phyloP scores from a whole-genome alignment of 805 yeast species.

The Wickerhamomyces bovis region DNA sequence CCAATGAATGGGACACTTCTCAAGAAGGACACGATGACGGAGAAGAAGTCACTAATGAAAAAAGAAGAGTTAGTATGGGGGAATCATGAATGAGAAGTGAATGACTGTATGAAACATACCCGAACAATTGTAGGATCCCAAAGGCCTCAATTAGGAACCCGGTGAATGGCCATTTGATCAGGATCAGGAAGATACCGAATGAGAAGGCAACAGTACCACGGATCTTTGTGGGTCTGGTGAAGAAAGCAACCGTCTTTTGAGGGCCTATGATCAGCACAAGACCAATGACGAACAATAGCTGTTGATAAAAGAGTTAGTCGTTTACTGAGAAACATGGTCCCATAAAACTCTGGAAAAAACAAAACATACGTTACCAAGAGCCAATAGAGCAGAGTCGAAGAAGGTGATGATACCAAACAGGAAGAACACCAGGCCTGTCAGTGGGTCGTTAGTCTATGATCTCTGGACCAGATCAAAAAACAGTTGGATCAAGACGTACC shows the following conservation, averaged over 20 bases:
- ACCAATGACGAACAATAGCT: slow-evolving; percentile 46
- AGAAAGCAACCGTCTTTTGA: slow-evolving; percentile 73
- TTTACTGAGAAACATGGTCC: neutral
- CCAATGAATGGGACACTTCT: slow-evolving; percentile 88
- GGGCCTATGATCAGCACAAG: slow-evolving; percentile 82
- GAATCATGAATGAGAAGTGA: neutral
- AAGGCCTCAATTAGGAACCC: slow-evolving; percentile 83
- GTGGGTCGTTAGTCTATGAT: neutral
- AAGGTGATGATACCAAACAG: slow-evolving; percentile 77
- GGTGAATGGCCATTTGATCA: slow-evolving; percentile 68
- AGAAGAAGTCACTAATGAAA: slow-evolving; percentile 65
- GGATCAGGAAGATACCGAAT: slow-evolving; percentile 69
- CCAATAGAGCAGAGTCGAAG: slow-evolving; percentile 83
- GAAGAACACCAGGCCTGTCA: slow-evolving; percentile 58
- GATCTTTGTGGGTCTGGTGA: slow-evolving; percentile 79
- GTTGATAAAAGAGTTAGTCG: neutral
- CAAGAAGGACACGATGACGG: slow-evolving; percentile 79
- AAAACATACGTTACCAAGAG: slow-evolving; percentile 80
- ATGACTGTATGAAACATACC: slow-evolving; percentile 11
- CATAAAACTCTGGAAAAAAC: too few species aligned
- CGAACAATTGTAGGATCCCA: slow-evolving; percentile 89
- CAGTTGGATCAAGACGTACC: slow-evolving; percentile 34
- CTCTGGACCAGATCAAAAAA: neutral
- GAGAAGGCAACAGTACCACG: slow-evolving; percentile 81
- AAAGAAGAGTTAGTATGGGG: slow-evolving; percentile 1